phyloP scores from a whole-genome alignment of 2,329 filamentous ascomycete species.

The Curvularia sp. region DNA sequence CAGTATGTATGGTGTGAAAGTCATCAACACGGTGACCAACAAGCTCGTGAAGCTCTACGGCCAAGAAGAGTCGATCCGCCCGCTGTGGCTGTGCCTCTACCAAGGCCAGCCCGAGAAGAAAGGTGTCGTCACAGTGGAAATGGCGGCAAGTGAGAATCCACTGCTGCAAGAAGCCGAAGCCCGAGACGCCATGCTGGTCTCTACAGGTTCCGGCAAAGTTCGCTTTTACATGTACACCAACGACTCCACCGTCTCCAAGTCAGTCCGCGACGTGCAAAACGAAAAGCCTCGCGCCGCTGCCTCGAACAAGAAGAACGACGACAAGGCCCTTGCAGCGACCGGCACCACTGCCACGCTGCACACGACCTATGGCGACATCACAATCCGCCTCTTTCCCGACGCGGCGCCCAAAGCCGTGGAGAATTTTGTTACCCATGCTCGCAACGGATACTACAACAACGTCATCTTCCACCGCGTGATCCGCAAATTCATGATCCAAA shows the following conservation, averaged over 20 bases:
- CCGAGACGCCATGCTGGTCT: conserved; percentile 85
- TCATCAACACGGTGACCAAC: conserved; percentile 95
- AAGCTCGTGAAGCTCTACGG: conserved; percentile 89
- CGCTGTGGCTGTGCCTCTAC: conserved; percentile 84
- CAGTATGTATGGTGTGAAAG: conserved; percentile 89
- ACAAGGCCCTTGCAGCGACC: conserved; percentile 70
- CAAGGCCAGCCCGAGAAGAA: conserved; percentile 97
- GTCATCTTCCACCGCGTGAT: conserved; percentile 98
- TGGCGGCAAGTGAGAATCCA: conserved; percentile 95
- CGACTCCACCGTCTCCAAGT: conserved; percentile 66
- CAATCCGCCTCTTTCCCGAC: conserved; percentile 89
- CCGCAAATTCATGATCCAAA: conserved; percentile 97
- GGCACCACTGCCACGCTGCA: conserved; percentile 85
- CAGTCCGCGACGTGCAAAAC: conserved; percentile 87
- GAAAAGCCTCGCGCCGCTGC: conserved; percentile 80
- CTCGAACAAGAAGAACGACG: conserved; percentile 53
- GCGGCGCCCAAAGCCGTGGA: conserved; percentile 94
- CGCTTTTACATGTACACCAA: conserved; percentile 99
- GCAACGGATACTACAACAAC: conserved; percentile 93
- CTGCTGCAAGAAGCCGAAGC: conserved; percentile 90
- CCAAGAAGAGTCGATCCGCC: conserved; percentile 85
- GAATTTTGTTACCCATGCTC: conserved; percentile 93
- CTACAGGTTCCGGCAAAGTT: conserved; percentile 83
- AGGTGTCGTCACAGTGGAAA: conserved; percentile 88
- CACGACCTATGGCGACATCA: conserved; percentile 92